Evolutionary conservation across 2,329 filamentous ascomycete species (phyloP), one percentile per base, ranked within the genome.

Genomic region (Mycosphaerelloides madeirae): DNA sequence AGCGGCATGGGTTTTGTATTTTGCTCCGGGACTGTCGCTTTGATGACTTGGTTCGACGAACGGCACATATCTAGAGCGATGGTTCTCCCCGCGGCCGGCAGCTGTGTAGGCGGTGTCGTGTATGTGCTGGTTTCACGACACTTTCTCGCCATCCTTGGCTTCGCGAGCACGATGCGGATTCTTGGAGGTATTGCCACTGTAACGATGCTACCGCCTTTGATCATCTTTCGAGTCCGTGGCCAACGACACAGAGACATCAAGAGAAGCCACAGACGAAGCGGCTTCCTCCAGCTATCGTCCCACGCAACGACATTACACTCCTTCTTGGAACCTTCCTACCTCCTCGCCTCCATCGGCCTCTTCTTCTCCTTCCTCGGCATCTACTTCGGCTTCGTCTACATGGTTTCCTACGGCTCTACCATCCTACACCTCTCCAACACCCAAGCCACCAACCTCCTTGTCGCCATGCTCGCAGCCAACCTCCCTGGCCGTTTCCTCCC

Each of bases 21-120:
- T 44, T 62, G 54, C 43, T 52, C 49, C 14, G 65, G 43, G 0
- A 52, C 63, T 11, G 52, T 62, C 1, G 58, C 65, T 2, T 41
- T 68, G 1, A 59, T 62, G 35, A 59, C 55, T 20, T 68, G 63
- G 44, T 69, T 69, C 43, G 53, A 57, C 19, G 56, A 61, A 39
- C 58, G 52, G 18, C 62, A 59, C 16, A 43, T 65, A 15, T 64
- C 60, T 32, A 36, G 62, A 12, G 65, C 65, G 9, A 59, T 63
- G 35, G 63, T 55, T 2, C 44, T 67, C 13, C 59, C 54, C 12
- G 60, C 63, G 2, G 60, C 62, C 3, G 65, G 65, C 2, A 59
- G 60, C 14, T 63, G 60, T 35, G 41, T 64, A 6, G 65, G 64
- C 28, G 66, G 63, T 0, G 63, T 67, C 31, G 53, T 59, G 5